A percentile compares a stretch with the other conserved stretches of the same genome.
These are phyloP conservation scores for Sugiyamaella neomexicana DNA, from an alignment of 1,139 yeast genomes.

Conservation along the genomic window DNA sequence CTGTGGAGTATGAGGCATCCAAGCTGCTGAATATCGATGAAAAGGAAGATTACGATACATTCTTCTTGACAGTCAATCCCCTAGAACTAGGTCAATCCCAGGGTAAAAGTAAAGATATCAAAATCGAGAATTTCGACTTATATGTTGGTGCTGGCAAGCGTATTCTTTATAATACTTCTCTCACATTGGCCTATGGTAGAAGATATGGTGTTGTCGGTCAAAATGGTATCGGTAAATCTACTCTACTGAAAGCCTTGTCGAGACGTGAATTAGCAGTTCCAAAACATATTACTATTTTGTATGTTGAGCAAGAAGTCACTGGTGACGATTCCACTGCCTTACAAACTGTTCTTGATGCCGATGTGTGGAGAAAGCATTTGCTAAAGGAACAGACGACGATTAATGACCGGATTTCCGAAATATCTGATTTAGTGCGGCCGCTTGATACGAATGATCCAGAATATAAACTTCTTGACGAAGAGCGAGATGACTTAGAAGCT, in stretches of 20 bases:
- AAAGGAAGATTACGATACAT: slow-evolving; percentile 83
- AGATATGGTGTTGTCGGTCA: slow-evolving; percentile 98
- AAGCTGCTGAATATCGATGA: slow-evolving; percentile 66
- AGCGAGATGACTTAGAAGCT: slow-evolving; percentile 78
- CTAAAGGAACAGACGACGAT: slow-evolving; percentile 73
- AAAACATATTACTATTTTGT: slow-evolving; percentile 89
- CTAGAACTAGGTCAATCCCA: slow-evolving; percentile 78
- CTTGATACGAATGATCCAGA: slow-evolving; percentile 63
- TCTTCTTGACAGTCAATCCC: slow-evolving; percentile 93
- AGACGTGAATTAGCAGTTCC: slow-evolving; percentile 93
- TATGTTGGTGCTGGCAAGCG: slow-evolving; percentile 96
- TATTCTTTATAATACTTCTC: slow-evolving; percentile 82
- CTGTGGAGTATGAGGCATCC: slow-evolving; percentile 81
- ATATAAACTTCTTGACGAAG: slow-evolving; percentile 79
- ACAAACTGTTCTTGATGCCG: slow-evolving; percentile 95
- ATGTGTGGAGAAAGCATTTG: slow-evolving; percentile 95
- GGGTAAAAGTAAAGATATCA: slow-evolving; percentile 93
- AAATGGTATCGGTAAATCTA: slow-evolving; percentile 99
- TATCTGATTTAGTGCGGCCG: slow-evolving; percentile 65
- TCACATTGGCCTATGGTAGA: slow-evolving; percentile 87
- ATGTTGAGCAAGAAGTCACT: slow-evolving; percentile 93
- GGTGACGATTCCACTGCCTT: slow-evolving; percentile 91
- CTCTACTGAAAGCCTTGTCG: slow-evolving; percentile 83
- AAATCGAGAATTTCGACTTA: slow-evolving; percentile 86
- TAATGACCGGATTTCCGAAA: slow-evolving; percentile 69